Percentiles rank a stretch among this genome's conserved stretches.
phyloP scores from a whole-genome alignment of 2,329 filamentous ascomycete genomes.

The Zalaria obscura region DNA sequence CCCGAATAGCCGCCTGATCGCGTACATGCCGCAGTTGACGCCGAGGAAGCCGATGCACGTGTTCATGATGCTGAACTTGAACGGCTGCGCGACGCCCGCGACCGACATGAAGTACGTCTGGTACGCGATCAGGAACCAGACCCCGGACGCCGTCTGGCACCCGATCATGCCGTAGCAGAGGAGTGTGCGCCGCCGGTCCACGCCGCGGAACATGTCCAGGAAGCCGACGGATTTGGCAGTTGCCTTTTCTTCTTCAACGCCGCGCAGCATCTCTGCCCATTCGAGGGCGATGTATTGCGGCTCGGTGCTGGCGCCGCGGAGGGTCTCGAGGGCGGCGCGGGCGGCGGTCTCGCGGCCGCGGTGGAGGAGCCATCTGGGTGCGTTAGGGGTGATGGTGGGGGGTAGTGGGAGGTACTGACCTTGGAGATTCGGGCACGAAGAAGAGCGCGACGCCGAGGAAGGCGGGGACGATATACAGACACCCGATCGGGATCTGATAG shows the following conservation, averaged over 20 bases:
- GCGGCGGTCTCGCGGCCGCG: slow-evolving; percentile 1
- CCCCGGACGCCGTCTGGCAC: slow-evolving; percentile 18
- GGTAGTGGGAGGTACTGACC: neutral
- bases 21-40: slow-evolving; percentile 36
- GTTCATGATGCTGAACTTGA: slow-evolving; percentile 37
- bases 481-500: slow-evolving; percentile 34
- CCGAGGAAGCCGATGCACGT: slow-evolving; percentile 38
- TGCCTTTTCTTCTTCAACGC: slow-evolving; percentile 18
- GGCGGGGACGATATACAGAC: slow-evolving; percentile 38
- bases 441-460: slow-evolving; percentile 30
- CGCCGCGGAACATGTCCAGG: slow-evolving; percentile 19
- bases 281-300: slow-evolving; percentile 1
- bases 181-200: slow-evolving; percentile 17
- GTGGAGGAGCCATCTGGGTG: slow-evolving; percentile 25
- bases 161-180: slow-evolving; percentile 17
- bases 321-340: slow-evolving; percentile 1
- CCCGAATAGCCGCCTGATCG: slow-evolving; percentile 38
- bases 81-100: slow-evolving; percentile 29
- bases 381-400: slow-evolving; percentile 3
- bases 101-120: slow-evolving; percentile 46
- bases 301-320: neutral
- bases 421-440: slow-evolving; percentile 20
- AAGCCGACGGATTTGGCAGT: slow-evolving; percentile 13
- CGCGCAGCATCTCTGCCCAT: slow-evolving; percentile 13
- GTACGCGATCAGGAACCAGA: slow-evolving; percentile 29